Evolutionary conservation across 768 basidiomycete genomes (phyloP).

Genomic region (Pulveroboletus sp.): DNA sequence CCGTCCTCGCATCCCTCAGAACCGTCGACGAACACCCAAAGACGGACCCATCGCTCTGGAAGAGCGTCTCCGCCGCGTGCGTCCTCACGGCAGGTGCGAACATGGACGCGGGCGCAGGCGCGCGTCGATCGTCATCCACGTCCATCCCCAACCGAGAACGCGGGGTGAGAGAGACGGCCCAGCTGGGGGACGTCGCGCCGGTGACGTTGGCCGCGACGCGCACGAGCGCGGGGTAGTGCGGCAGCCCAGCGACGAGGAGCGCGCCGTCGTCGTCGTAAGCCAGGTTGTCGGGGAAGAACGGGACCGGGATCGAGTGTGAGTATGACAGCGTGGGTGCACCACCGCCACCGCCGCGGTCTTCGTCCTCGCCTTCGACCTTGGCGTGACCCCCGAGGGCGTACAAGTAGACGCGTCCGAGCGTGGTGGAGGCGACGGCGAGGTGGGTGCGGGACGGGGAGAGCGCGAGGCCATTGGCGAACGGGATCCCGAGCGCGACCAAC

Average conservation of each 20-base stretch:
- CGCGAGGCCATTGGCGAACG: slow-evolving; percentile 70
- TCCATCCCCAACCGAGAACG: not conserved
- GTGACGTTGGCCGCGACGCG: slow-evolving; percentile 43
- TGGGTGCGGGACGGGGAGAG: slow-evolving; percentile 47
- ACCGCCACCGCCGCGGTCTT: slow-evolving; percentile 40
- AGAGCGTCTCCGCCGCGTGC: slow-evolving; percentile 56
- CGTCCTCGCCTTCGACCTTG: too few species aligned
- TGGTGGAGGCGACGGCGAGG: slow-evolving; percentile 57
- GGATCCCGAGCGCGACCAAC: slow-evolving; percentile 44
- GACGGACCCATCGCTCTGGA: slow-evolving; percentile 66
- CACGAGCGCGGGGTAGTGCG: slow-evolving; percentile 53
- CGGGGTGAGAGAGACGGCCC: slow-evolving; percentile 48
- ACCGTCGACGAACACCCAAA: slow-evolving; percentile 54
- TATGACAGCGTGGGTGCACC: slow-evolving; percentile 39
- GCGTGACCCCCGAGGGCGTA: slow-evolving; percentile 48
- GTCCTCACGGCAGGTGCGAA: slow-evolving; percentile 36
- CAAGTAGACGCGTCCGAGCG: slow-evolving; percentile 43
- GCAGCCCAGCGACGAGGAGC: slow-evolving; percentile 63
- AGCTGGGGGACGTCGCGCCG: slow-evolving; percentile 46
- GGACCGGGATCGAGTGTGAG: slow-evolving; percentile 41
- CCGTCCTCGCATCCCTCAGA: slow-evolving; percentile 47
- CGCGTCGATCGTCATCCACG: slow-evolving; percentile 36
- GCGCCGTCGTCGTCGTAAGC: slow-evolving; percentile 44
- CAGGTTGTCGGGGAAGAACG: slow-evolving; percentile 63
- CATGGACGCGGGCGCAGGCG: slow-evolving; percentile 45